Conservation (phyloP, 148 eudicot genomes). For the Camellia japonica region DNA sequence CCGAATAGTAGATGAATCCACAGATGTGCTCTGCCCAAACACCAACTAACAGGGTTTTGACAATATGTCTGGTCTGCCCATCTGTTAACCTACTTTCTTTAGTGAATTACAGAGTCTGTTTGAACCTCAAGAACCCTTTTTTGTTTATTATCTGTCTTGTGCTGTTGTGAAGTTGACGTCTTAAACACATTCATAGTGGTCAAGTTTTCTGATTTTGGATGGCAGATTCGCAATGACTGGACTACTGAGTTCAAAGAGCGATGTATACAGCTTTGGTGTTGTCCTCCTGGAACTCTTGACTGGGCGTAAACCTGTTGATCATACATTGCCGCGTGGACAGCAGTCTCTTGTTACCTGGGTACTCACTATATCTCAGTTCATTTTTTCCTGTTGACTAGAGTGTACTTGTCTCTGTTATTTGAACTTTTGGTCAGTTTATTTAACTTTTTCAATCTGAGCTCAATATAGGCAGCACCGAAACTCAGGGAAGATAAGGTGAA, state of each 20-base stretch:
- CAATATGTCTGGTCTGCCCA: background rate
- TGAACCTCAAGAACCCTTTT: background rate
- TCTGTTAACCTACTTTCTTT: background rate
- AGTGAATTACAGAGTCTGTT: background rate
- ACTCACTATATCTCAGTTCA: constrained; percentile 3
- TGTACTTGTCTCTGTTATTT: no score
- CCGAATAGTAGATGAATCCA: constrained; percentile 1
- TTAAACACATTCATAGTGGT: background rate
- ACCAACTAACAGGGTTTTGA: background rate
- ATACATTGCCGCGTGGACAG: constrained; percentile 80
- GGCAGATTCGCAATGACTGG: constrained; percentile 88
- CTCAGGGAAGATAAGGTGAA: constrained; percentile 81
- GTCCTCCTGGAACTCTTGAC: constrained; percentile 80
- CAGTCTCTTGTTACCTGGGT: constrained; percentile 91
- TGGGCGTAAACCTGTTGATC: constrained; percentile 86
- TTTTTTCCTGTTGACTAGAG: background rate
- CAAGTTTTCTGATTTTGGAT: background rate
- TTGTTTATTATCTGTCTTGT: background rate
- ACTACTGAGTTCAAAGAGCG: constrained; percentile 74
- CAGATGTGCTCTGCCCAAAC: background rate
- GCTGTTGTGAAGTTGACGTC: background rate
- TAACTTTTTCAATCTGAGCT: background rate
- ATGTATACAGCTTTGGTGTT: constrained; percentile 82
- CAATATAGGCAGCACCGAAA: constrained; percentile 66
- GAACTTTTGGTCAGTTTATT: background rate